phyloP scores from a whole-genome alignment of 768 basidiomycete genomes.

The Serendipita sp. region DNA sequence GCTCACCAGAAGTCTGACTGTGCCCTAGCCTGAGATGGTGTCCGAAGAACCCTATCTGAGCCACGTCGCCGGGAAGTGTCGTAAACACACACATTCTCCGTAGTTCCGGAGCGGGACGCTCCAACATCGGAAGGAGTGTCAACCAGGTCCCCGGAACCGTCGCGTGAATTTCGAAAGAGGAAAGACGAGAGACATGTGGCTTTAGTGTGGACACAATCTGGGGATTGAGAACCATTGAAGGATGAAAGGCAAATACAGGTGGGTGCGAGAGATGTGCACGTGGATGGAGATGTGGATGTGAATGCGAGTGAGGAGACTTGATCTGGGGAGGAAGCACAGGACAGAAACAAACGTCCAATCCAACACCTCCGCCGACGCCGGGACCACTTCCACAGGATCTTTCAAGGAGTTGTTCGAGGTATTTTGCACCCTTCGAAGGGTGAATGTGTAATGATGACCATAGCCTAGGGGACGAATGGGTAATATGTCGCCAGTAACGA shows the following conservation, averaged over 20 bases:
- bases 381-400: background rate
- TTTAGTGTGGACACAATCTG: background rate
- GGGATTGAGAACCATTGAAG: background rate
- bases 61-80: background rate
- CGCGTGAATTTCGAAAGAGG: background rate
- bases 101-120: conserved; percentile 52
- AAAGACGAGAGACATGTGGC: background rate
- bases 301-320: background rate
- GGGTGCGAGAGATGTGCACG: background rate
- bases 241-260: background rate
- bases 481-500: background rate
- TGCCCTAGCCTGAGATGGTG: background rate
- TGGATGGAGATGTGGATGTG: background rate
- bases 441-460: background rate
- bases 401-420: background rate
- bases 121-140: conserved; percentile 43
- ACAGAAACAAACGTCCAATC: background rate
- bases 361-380: background rate
- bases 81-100: conserved; percentile 42
- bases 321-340: background rate
- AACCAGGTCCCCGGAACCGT: conserved; percentile 1
- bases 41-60: background rate
- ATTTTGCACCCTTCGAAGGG: background rate
- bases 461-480: background rate
- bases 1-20: too few relatives aligned